phyloP scores from a whole-genome alignment of 176 grass and related monocot genomes.

The Triticum dicoccoides region DNA sequence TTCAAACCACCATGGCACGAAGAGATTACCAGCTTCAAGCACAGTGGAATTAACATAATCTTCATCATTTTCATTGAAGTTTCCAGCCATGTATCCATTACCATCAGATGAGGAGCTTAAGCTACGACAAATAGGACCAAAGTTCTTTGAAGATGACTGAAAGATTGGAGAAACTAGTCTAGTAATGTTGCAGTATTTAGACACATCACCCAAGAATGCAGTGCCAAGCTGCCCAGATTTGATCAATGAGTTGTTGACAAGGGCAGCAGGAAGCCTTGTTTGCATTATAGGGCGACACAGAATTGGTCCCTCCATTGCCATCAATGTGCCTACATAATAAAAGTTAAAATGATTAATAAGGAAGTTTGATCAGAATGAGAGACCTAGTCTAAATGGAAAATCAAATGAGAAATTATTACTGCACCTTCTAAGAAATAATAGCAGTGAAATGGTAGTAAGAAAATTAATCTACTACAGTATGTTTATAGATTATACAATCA shows the following conservation, averaged over 20 bases:
- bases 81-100: slow-evolving; percentile 75
- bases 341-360: neutral
- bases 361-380: neutral
- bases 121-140: slow-evolving; percentile 43
- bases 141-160: slow-evolving; percentile 25
- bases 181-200: slow-evolving; percentile 47
- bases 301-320: slow-evolving; percentile 66
- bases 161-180: slow-evolving; percentile 35
- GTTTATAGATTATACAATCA: neutral
- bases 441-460: neutral
- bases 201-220: slow-evolving; percentile 49
- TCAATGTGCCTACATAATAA: slow-evolving; percentile 26
- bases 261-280: slow-evolving; percentile 40
- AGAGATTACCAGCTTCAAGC: slow-evolving; percentile 72
- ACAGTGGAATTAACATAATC: slow-evolving; percentile 89
- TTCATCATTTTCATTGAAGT: slow-evolving; percentile 80
- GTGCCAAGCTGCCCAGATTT: slow-evolving; percentile 46
- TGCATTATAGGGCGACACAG: slow-evolving; percentile 51
- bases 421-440: neutral
- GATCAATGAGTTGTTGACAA: slow-evolving; percentile 39
- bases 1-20: neutral
- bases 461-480: neutral
- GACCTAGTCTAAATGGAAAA: neutral
- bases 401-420: neutral
- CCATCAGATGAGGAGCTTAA: slow-evolving; percentile 84